Percentiles rank a stretch among this genome's conserved stretches.
These are phyloP conservation scores for Beauveria pseudobassiana DNA, from an alignment of 2,329 filamentous ascomycete genomes.

Conservation along the genomic window DNA sequence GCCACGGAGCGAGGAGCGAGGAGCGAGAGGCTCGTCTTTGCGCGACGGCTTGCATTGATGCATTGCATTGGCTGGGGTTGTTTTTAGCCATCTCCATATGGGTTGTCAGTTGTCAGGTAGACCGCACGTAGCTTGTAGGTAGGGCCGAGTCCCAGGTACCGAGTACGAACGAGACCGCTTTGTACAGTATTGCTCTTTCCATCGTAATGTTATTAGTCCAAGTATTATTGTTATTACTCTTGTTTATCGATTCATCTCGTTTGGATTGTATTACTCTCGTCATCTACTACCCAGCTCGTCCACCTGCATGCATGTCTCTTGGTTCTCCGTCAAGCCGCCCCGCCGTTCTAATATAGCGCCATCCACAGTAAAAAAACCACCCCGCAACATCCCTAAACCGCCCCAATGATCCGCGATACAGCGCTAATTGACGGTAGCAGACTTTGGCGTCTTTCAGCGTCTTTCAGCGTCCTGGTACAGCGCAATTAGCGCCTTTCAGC, in stretches of 20 bases:
- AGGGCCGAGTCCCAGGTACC: neutral
- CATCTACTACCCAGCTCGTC: neutral
- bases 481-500: neutral
- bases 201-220: neutral
- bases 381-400: neutral
- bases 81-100: neutral
- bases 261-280: neutral
- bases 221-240: neutral
- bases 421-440: neutral
- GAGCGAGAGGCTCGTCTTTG: neutral
- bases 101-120: too few relatives aligned
- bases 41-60: slow-evolving; percentile 8
- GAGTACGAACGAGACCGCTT: neutral
- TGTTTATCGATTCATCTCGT: neutral
- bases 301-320: neutral
- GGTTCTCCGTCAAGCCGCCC: neutral
- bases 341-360: neutral
- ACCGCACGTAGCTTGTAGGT: too few relatives aligned
- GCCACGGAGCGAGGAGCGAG: too few relatives aligned
- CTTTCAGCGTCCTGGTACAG: neutral
- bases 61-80: slow-evolving; percentile 7
- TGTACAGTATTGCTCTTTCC: neutral
- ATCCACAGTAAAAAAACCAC: neutral
- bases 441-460: neutral
- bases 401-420: neutral